Percentiles rank a stretch among this genome's conserved stretches.
Conservation (phyloP, 495 filamentous ascomycete species). For the Hypoxylon crocopeplum region DNA sequence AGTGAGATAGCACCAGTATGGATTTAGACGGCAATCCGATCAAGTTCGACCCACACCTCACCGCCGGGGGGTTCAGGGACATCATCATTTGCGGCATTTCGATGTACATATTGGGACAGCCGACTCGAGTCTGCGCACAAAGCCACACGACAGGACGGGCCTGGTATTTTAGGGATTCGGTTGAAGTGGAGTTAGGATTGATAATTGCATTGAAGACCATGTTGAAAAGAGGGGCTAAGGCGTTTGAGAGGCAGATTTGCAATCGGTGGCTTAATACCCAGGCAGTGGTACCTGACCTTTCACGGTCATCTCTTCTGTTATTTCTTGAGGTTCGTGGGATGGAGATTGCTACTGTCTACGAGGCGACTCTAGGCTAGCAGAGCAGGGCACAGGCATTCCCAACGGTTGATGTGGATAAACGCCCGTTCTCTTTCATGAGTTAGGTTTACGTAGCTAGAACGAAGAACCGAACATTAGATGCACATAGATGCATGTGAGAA, state of each 20-base stretch:
- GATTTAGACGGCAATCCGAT: slow-evolving; percentile 32
- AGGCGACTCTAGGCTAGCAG: slow-evolving; percentile 14
- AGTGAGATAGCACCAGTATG: slow-evolving; percentile 32
- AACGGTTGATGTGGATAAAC: slow-evolving; percentile 20
- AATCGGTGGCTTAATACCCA: slow-evolving; percentile 32
- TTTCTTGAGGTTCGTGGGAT: slow-evolving; percentile 2
- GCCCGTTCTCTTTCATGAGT: slow-evolving; percentile 18
- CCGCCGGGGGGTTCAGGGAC: slow-evolving; percentile 15
- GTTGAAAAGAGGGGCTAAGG: slow-evolving; percentile 28
- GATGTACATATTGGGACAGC: slow-evolving; percentile 44
- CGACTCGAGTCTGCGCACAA: slow-evolving; percentile 32
- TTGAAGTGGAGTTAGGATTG: slow-evolving; percentile 30
- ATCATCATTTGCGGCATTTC: slow-evolving; percentile 29
- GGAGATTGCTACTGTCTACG: slow-evolving; percentile 13
- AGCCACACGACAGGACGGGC: slow-evolving; percentile 12
- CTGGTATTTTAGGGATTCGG: slow-evolving; percentile 30
- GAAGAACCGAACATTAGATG: slow-evolving; percentile 15
- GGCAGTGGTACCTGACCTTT: slow-evolving; percentile 23
- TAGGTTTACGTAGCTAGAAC: slow-evolving; percentile 16
- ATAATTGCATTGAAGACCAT: slow-evolving; percentile 26
- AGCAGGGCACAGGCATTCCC: slow-evolving; percentile 2
- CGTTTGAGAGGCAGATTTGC: slow-evolving; percentile 34
- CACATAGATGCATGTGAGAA: slow-evolving; percentile 1
- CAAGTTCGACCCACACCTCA: slow-evolving; percentile 11
- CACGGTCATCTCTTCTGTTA: slow-evolving; percentile 35